These are phyloP conservation scores for Amaranthus cruentus DNA, from an alignment of 148 eudicot genomes.

Conservation along the genomic window DNA sequence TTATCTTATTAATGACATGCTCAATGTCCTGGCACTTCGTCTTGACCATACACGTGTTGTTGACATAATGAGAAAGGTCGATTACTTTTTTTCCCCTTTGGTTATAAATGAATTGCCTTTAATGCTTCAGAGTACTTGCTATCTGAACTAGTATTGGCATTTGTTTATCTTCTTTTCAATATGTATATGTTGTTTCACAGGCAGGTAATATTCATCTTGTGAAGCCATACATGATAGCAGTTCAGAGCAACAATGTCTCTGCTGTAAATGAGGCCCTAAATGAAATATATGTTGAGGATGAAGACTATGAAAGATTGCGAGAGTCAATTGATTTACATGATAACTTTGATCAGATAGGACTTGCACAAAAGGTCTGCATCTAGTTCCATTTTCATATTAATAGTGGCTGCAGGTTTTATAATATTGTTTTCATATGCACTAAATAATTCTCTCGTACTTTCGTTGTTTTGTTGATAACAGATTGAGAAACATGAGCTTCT, in stretches of 20 bases:
- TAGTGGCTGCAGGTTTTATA: background rate
- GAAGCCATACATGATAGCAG: slow-evolving; percentile 97
- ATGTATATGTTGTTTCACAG: slow-evolving; percentile 33
- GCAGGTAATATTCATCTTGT: slow-evolving; percentile 88
- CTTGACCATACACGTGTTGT: slow-evolving; percentile 97
- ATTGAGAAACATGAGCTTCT: slow-evolving; percentile 97
- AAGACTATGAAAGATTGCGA: slow-evolving; percentile 91
- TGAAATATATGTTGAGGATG: slow-evolving; percentile 95
- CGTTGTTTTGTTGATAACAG: slow-evolving; percentile 30
- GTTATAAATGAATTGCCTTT: background rate
- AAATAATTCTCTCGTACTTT: background rate
- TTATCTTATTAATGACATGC: slow-evolving; percentile 88
- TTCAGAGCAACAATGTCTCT: slow-evolving; percentile 91
- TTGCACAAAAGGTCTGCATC: slow-evolving; percentile 80
- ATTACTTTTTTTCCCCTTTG: background rate
- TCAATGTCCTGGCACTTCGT: slow-evolving; percentile 95
- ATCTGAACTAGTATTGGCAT: background rate
- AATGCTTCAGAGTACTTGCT: background rate
- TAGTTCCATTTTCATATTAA: background rate
- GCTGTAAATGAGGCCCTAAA: slow-evolving; percentile 97
- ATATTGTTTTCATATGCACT: background rate
- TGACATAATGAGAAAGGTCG: slow-evolving; percentile 97
- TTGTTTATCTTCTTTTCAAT: background rate
- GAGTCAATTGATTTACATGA: slow-evolving; percentile 94
- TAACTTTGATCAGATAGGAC: slow-evolving; percentile 96